A percentile compares a stretch with the other conserved stretches of the same genome.
Evolutionary conservation across 2,329 filamentous ascomycete genomes (phyloP).

Genomic region (Colletotrichum karsti): DNA sequence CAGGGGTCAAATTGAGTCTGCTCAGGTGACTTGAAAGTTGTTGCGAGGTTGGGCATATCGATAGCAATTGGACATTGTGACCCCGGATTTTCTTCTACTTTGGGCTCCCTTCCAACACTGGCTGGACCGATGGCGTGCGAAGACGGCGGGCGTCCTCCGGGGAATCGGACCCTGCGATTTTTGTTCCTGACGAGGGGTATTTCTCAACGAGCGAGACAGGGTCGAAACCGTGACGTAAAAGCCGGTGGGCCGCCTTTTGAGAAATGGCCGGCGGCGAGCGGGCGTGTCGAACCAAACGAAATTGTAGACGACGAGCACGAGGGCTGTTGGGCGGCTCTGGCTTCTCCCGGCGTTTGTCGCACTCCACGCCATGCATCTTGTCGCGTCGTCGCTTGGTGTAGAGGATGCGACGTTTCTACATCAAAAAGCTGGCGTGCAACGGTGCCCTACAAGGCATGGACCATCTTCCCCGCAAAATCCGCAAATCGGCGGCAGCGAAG

Average conservation of each 20-base stretch:
- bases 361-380: neutral
- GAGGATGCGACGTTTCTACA: neutral
- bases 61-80: slow-evolving; percentile 13
- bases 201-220: neutral
- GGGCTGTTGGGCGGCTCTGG: neutral
- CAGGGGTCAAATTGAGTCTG: slow-evolving; percentile 17
- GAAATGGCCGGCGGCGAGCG: slow-evolving; percentile 21
- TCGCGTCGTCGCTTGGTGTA: neutral
- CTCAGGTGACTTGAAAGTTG: slow-evolving; percentile 28
- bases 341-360: neutral
- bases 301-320: neutral
- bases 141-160: neutral
- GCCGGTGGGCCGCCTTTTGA: neutral
- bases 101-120: neutral
- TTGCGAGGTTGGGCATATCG: slow-evolving; percentile 4
- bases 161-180: neutral
- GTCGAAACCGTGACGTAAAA: slow-evolving; percentile 27
- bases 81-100: slow-evolving; percentile 21
- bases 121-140: slow-evolving; percentile 23
- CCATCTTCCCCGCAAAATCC: slow-evolving; percentile 27
- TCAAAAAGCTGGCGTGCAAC: neutral
- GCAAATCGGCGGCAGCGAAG: slow-evolving; percentile 18
- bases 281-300: neutral
- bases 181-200: neutral
- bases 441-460: slow-evolving; percentile 20